These are phyloP conservation scores for Narthecium ossifragum DNA, from an alignment of 106 monocot species.

Conservation along the genomic window DNA sequence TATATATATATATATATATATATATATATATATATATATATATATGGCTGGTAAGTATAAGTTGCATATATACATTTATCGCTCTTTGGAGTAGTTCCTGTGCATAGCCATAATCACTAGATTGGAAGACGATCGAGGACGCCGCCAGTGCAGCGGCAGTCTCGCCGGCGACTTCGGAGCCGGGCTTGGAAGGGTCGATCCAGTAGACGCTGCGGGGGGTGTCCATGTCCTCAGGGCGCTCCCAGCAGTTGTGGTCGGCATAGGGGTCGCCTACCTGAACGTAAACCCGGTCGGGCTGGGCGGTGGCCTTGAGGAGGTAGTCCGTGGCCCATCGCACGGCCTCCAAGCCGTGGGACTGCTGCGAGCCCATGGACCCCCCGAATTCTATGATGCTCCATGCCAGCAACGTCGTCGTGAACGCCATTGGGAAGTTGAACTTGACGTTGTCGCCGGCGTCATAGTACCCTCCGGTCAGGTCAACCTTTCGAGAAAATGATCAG, in stretches of 20 bases:
- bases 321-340: conserved; percentile 20
- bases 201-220: background rate
- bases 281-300: background rate
- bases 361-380: conserved; percentile 7
- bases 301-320: conserved; percentile 8
- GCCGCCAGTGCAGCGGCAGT: conserved; percentile 10
- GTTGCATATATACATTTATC: conserved; percentile 6
- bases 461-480: conserved; percentile 1
- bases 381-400: conserved; percentile 24
- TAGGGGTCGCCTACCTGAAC: conserved; percentile 5
- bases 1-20: too few relatives aligned
- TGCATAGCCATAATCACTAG: background rate
- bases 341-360: conserved; percentile 2
- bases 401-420: conserved; percentile 13
- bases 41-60: too few relatives aligned
- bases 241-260: conserved; percentile 17
- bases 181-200: background rate
- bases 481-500: background rate
- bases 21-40: too few relatives aligned
- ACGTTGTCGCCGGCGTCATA: conserved; percentile 10
- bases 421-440: conserved; percentile 3
- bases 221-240: conserved; percentile 23
- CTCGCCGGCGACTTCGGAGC: conserved; percentile 15
- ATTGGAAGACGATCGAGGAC: conserved; percentile 6
- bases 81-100: conserved; percentile 5